Conservation (phyloP, 179 eudicot genomes). For the Actinidia polygama region DNA sequence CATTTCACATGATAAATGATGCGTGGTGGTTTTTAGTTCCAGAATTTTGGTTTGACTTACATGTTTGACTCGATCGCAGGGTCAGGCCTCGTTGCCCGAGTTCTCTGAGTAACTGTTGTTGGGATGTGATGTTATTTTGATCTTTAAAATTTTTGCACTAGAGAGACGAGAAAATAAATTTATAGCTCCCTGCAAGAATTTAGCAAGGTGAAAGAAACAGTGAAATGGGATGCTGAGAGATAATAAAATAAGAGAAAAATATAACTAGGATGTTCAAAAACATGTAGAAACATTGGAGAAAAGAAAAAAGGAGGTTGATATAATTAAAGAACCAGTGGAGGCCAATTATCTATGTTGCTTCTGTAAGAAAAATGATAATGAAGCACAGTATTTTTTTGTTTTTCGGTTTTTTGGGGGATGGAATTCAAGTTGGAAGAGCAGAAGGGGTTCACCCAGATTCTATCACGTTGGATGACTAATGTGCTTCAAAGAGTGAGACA, state of each 20-base stretch:
- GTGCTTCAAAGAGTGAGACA: neutral
- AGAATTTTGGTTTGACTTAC: conserved; percentile 5
- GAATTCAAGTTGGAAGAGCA: conserved; percentile 10
- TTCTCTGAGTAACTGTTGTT: conserved; percentile 10
- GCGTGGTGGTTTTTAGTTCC: neutral
- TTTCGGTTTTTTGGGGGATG: neutral
- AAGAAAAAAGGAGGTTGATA: neutral
- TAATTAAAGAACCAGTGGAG: neutral
- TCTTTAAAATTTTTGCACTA: neutral
- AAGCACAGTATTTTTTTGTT: neutral
- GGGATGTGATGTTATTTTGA: conserved; percentile 9
- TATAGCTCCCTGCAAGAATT: neutral
- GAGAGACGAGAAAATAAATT: neutral
- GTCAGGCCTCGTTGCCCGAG: conserved; percentile 2
- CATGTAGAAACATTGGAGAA: neutral
- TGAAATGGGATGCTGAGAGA: conserved; percentile 5
- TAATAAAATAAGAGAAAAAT: neutral
- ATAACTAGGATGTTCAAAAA: neutral
- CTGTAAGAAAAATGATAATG: conserved; percentile 4
- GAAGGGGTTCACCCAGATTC: neutral
- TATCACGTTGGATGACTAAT: conserved; percentile 12
- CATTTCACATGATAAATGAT: neutral
- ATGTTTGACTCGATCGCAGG: conserved; percentile 21
- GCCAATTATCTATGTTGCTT: neutral
- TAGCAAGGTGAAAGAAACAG: neutral